These are phyloP conservation scores for Aspergillus udagawae DNA, from an alignment of 2,329 filamentous ascomycete genomes.

Conservation along the genomic window DNA sequence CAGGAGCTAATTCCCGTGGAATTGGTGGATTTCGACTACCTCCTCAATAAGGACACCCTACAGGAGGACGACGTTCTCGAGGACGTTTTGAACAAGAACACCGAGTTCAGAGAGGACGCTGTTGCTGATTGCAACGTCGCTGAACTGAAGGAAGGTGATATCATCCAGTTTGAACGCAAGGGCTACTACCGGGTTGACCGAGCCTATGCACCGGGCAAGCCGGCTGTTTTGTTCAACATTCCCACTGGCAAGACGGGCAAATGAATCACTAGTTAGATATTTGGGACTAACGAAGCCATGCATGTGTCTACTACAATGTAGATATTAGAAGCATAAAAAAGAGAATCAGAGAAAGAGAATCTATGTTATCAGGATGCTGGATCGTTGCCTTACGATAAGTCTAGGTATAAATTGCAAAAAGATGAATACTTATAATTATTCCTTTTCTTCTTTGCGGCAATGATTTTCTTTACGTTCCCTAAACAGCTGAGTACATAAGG, in stretches of 20 bases:
- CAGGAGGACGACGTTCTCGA: constrained; percentile 83
- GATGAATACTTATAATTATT: too few species aligned
- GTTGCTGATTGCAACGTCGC: constrained; percentile 77
- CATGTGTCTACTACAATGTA: background rate
- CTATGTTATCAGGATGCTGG: too few species aligned
- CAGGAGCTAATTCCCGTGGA: constrained; percentile 78
- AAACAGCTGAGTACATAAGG: too few species aligned
- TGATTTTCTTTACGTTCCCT: too few species aligned
- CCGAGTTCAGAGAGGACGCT: constrained; percentile 69
- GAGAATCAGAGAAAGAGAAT: background rate
- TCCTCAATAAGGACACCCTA: constrained; percentile 92
- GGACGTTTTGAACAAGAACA: constrained; percentile 73
- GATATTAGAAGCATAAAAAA: background rate
- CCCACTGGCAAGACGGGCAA: constrained; percentile 57
- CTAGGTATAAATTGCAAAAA: background rate
- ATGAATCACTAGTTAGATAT: constrained; percentile 18
- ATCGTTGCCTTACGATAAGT: too few species aligned
- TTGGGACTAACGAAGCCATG: background rate
- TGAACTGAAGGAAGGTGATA: constrained; percentile 76
- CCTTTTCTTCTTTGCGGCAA: too few species aligned
- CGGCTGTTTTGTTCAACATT: constrained; percentile 65
- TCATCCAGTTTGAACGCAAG: constrained; percentile 92
- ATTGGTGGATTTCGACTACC: constrained; percentile 90
- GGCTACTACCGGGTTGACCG: constrained; percentile 85
- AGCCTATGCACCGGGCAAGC: constrained; percentile 54